A percentile compares a stretch with the other conserved stretches of the same genome.
These are phyloP conservation scores for Cicer cuneatum DNA, from an alignment of 306 rosid species.

Conservation along the genomic window DNA sequence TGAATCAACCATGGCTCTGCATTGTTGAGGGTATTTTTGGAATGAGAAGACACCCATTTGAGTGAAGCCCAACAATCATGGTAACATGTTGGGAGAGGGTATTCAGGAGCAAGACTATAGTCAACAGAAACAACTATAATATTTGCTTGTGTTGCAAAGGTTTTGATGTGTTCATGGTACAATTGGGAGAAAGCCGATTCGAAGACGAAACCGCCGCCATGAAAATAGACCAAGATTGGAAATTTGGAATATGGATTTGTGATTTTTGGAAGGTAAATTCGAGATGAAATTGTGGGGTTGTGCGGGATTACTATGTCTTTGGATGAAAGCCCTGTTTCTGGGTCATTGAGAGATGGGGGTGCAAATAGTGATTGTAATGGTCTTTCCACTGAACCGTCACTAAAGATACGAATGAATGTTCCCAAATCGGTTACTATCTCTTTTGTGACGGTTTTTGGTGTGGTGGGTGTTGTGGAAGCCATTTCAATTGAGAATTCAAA, in stretches of 20 bases:
- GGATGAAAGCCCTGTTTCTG: conserved; percentile 52
- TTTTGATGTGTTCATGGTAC: conserved; percentile 45
- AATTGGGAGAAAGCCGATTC: conserved; percentile 55
- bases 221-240: conserved; percentile 63
- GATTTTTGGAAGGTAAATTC: conserved; percentile 55
- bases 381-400: not conserved
- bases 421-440: not conserved
- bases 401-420: not conserved
- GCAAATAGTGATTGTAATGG: conserved; percentile 38
- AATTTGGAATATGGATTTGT: conserved; percentile 27
- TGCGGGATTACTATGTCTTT: conserved; percentile 53
- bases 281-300: conserved; percentile 52
- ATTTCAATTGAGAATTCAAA: not conserved
- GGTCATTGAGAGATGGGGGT: conserved; percentile 47
- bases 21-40: not conserved
- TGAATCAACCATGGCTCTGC: conserved; percentile 43
- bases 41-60: conserved; percentile 48
- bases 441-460: not conserved
- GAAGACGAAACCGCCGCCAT: conserved; percentile 54
- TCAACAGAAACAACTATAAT: conserved; percentile 57
- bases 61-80: conserved; percentile 58
- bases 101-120: conserved; percentile 61
- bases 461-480: conserved; percentile 9
- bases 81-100: conserved; percentile 53
- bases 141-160: conserved; percentile 44